Evolutionary conservation across 495 filamentous ascomycete species (phyloP).

Genomic region (Penicillium daleae): DNA sequence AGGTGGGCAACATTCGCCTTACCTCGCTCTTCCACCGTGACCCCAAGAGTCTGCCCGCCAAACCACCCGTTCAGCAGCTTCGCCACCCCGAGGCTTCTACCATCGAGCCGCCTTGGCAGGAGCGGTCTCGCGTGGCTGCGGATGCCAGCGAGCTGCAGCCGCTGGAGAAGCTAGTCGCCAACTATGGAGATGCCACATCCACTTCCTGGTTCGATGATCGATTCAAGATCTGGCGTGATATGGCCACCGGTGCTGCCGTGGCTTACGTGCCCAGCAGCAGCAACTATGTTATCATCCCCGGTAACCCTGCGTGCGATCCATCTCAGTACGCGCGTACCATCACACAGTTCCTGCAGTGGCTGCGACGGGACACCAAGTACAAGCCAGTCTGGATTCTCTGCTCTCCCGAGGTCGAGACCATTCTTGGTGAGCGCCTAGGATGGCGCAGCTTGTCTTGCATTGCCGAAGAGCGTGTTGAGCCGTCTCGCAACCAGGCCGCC

Average conservation of each 20-base stretch:
- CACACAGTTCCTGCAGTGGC: conserved; percentile 68
- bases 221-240: conserved; percentile 80
- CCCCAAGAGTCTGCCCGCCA: conserved; percentile 74
- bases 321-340: conserved; percentile 73
- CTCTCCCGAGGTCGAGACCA: conserved; percentile 67
- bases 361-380: conserved; percentile 70
- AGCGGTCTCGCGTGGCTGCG: conserved; percentile 37
- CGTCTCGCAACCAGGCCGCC: conserved; percentile 55
- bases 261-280: conserved; percentile 73
- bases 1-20: conserved; percentile 85
- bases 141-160: conserved; percentile 63
- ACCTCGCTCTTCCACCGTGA: conserved; percentile 85
- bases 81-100: conserved; percentile 83
- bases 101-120: conserved; percentile 62
- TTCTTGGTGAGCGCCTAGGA: conserved; percentile 73
- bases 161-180: conserved; percentile 80
- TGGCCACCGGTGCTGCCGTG: conserved; percentile 74
- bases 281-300: conserved; percentile 77
- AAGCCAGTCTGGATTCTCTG: conserved; percentile 84
- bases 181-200: conserved; percentile 87
- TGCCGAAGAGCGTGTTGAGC: conserved; percentile 80
- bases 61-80: conserved; percentile 53
- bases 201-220: conserved; percentile 86
- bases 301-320: conserved; percentile 76
- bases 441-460: conserved; percentile 84